These are phyloP conservation scores for Russula virescens DNA, from an alignment of 768 basidiomycete species.

Conservation along the genomic window DNA sequence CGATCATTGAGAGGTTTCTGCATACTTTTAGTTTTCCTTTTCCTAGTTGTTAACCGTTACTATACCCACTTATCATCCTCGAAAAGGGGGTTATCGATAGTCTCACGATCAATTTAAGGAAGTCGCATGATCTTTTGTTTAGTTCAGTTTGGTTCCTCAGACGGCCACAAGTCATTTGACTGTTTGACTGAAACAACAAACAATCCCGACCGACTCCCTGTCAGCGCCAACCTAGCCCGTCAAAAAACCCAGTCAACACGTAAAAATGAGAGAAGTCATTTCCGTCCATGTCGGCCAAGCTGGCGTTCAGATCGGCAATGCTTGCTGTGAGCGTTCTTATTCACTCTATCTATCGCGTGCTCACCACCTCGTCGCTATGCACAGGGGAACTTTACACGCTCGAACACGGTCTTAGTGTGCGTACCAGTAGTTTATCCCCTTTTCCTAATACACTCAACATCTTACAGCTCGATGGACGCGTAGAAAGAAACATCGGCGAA, in stretches of 20 bases:
- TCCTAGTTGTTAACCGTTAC: constrained; percentile 1
- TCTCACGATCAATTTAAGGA: background rate
- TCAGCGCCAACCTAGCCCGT: background rate
- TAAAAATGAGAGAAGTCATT: constrained; percentile 84
- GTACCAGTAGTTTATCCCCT: constrained; percentile 30
- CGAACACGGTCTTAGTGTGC: constrained; percentile 92
- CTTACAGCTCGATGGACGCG: constrained; percentile 83
- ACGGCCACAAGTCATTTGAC: background rate
- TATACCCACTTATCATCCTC: constrained; percentile 10
- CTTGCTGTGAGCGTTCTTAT: constrained; percentile 69
- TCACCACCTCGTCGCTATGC: constrained; percentile 23
- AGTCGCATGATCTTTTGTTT: constrained; percentile 9
- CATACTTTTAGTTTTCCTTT: constrained; percentile 14
- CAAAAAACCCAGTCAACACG: background rate
- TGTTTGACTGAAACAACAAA: background rate
- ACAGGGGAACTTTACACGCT: constrained; percentile 96
- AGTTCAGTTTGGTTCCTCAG: background rate
- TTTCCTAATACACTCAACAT: background rate
- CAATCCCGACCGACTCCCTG: background rate
- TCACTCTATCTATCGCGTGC: constrained; percentile 23
- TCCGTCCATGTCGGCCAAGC: constrained; percentile 97
- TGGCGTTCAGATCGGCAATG: constrained; percentile 91
- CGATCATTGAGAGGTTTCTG: background rate
- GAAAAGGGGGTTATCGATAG: constrained; percentile 2
- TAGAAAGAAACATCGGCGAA: constrained; percentile 64